Evolutionary conservation across 2,329 filamentous ascomycete species (phyloP).

Genomic region (Neofusicoccum sp.): DNA sequence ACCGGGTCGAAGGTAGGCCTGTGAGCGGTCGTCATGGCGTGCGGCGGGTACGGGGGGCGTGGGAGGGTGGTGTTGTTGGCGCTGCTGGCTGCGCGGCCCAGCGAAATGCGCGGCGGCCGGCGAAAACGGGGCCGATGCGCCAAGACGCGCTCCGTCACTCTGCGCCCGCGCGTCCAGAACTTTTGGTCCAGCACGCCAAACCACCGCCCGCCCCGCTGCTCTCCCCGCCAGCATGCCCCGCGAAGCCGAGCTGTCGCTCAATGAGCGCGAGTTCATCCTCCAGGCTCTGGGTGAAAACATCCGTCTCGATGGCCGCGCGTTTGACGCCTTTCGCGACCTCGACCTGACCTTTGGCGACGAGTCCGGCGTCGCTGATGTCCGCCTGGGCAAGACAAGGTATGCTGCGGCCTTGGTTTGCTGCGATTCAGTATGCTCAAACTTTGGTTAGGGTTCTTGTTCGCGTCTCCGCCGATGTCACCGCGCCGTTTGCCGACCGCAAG

Average conservation of each 20-base stretch:
- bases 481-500: slow-evolving; percentile 83
- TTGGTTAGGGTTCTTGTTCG: slow-evolving; percentile 72
- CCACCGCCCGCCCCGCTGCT: not conserved
- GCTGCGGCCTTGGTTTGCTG: slow-evolving; percentile 17
- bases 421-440: slow-evolving; percentile 25
- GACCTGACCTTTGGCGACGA: slow-evolving; percentile 85
- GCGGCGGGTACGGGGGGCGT: not conserved
- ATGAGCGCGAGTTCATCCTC: slow-evolving; percentile 83
- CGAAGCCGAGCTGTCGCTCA: slow-evolving; percentile 86
- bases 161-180: slow-evolving; percentile 1
- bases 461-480: slow-evolving; percentile 84
- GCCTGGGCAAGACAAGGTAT: slow-evolving; percentile 87
- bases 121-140: slow-evolving; percentile 4
- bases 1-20: slow-evolving; percentile 97
- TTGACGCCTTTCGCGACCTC: slow-evolving; percentile 78
- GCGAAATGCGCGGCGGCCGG: not conserved
- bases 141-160: slow-evolving; percentile 17
- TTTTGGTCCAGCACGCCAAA: slow-evolving; percentile 3
- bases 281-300: slow-evolving; percentile 80
- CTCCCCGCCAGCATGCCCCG: slow-evolving; percentile 70
- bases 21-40: slow-evolving; percentile 59
- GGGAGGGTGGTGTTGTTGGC: not conserved
- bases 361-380: slow-evolving; percentile 85
- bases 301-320: slow-evolving; percentile 79
- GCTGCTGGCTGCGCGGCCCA: not conserved